Percentiles rank a stretch among this genome's conserved stretches.
Conservation (phyloP, 2,329 filamentous ascomycete genomes). For the Chaetomium olivaceum region DNA sequence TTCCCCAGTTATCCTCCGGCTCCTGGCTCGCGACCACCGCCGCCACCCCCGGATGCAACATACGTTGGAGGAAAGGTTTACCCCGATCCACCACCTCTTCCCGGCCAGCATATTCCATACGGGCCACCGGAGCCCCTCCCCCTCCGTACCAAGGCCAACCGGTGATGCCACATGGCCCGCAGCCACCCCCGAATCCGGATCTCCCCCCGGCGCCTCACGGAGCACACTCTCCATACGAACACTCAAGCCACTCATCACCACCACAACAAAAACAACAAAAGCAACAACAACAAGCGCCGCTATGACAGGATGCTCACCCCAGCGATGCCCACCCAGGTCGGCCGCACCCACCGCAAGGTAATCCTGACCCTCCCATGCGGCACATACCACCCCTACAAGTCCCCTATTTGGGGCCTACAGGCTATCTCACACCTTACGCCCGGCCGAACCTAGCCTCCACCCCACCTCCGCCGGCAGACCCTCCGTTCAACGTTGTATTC, state of each 20-base stretch:
- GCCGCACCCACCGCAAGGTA: neutral
- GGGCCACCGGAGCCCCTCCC: neutral
- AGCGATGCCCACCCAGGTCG: neutral
- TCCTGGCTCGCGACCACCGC: neutral
- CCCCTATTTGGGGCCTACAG: neutral
- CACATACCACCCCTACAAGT: neutral
- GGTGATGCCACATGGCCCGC: constrained; percentile 9
- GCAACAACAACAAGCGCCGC: neutral
- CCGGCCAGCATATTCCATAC: neutral
- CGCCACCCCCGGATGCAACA: constrained; percentile 6
- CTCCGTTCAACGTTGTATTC: too few relatives aligned
- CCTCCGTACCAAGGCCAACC: constrained; percentile 8
- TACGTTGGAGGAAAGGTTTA: neutral
- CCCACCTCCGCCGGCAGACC: neutral
- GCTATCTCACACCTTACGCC: neutral
- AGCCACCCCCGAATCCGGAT: neutral
- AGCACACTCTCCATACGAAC: neutral
- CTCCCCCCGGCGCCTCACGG: neutral
- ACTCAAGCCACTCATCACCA: neutral
- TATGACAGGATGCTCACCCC: neutral
- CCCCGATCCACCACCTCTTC: neutral
- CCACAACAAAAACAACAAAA: neutral
- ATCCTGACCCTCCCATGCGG: neutral
- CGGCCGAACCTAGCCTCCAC: neutral
- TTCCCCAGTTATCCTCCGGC: constrained; percentile 9